These are phyloP conservation scores for Sphagnum contortum DNA, from an alignment of 225 moss, liverwort and hornwort species.

Conservation along the genomic window DNA sequence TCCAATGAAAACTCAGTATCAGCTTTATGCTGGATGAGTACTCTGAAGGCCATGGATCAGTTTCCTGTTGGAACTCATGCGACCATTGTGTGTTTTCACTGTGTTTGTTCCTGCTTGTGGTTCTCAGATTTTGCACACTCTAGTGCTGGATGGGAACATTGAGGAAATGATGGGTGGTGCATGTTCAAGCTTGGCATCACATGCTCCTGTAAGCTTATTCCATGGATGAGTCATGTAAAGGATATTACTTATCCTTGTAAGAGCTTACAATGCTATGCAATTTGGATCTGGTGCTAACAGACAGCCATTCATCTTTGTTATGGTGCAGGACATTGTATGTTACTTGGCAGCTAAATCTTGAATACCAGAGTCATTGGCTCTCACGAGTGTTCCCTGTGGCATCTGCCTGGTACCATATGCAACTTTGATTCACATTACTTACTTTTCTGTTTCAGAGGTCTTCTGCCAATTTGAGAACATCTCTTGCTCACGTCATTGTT, in stretches of 20 bases:
- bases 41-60: too few relatives aligned
- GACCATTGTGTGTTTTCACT: too few relatives aligned
- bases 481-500: background rate
- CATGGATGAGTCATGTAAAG: background rate
- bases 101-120: too few relatives aligned
- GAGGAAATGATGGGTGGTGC: conserved; percentile 74
- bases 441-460: background rate
- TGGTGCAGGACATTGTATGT: conserved; percentile 51
- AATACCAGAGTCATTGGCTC: conserved; percentile 76
- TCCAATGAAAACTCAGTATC: too few relatives aligned
- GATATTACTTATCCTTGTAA: background rate
- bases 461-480: too few relatives aligned
- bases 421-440: background rate
- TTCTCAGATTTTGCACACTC: conserved; percentile 79
- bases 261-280: background rate
- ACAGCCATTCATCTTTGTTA: background rate
- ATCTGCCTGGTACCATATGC: conserved; percentile 60
- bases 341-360: conserved; percentile 73
- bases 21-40: too few relatives aligned
- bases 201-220: background rate
- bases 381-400: conserved; percentile 86
- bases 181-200: conserved; percentile 11
- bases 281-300: background rate
- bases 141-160: conserved; percentile 86
- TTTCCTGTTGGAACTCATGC: too few relatives aligned